Evolutionary conservation across 257 asterid genomes (phyloP), one percentile per base, ranked within the genome.

Genomic region (Verbascum thapsus): DNA sequence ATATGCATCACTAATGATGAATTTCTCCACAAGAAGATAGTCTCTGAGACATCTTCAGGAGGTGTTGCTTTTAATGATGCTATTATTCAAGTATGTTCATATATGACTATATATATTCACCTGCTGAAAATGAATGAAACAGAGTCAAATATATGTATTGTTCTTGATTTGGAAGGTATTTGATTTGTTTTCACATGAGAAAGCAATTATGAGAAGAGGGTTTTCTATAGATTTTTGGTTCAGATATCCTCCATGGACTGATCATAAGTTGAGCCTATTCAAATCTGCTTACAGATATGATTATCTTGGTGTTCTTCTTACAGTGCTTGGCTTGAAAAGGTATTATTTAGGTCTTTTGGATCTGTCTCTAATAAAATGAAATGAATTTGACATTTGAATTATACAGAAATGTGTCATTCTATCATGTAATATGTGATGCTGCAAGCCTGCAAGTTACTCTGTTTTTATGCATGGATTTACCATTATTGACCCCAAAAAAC

Each of bases 231-330:
- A 90, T 64, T 81, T 90, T 40, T 85, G 94, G 96, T 88, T 88
- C 80, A 79, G 98, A 76, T 90, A 90, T 71, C 96, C 98, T 15
- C 98, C 96, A 16, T 90, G 98, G 98, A 76, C 61, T 64, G 22
- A 69, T 8, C 56, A 80, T 4, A 85, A 73, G 72, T 32, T 88
- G 67, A 78, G 68, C 61, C 72, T 91, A 55, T 70, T 91, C 34
- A 79, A 69, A 70, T 57, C 70, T 41, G 91, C 72, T 18, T 91
- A 74, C 52, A 63, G 70, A 53, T 84, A 16, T 64, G 79, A 88
- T 78, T 88, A 91, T 68, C 48, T 88, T 26, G 74, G 80, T 40
- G 4, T 91, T 50, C 59, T 79, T 49, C 94, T 91, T 70, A 61
- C 63, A 62, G 0, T 83, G 20, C 13, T 91, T 37, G 95, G 98